Evolutionary conservation across 495 filamentous ascomycete genomes (phyloP).

Genomic region (Hyaloscypha finlandica): DNA sequence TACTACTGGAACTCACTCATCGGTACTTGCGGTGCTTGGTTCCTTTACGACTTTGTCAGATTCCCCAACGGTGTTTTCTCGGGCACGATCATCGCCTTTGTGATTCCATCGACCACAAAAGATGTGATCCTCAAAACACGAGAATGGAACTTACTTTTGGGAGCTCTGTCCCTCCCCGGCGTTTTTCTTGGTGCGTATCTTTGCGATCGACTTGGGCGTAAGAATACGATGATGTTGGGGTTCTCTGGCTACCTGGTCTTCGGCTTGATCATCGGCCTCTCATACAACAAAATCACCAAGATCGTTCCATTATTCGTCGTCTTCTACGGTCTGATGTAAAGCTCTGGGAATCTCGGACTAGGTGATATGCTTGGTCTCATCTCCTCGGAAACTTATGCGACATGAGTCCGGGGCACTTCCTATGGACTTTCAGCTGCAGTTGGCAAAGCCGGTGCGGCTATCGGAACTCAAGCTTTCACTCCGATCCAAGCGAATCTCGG

Average conservation of each 20-base stretch:
- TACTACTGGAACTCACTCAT: conserved; percentile 53
- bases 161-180: conserved; percentile 47
- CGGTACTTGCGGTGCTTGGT: conserved; percentile 52
- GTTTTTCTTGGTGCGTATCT: conserved; percentile 52
- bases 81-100: conserved; percentile 48
- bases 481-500: conserved; percentile 47
- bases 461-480: conserved; percentile 54
- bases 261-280: conserved; percentile 52
- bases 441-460: conserved; percentile 52
- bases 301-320: conserved; percentile 53
- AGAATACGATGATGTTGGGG: conserved; percentile 56
- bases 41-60: conserved; percentile 51
- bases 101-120: conserved; percentile 39
- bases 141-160: conserved; percentile 54
- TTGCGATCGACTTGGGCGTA: conserved; percentile 49
- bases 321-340: conserved; percentile 55
- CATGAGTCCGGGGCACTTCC: conserved; percentile 51
- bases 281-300: conserved; percentile 49
- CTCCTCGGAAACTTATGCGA: conserved; percentile 53
- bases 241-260: conserved; percentile 54
- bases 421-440: conserved; percentile 55
- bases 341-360: conserved; percentile 52
- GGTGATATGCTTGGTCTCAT: conserved; percentile 53
- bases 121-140: conserved; percentile 39
- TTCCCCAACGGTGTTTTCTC: conserved; percentile 55